Evolutionary conservation across 106 monocot species (phyloP).

Genomic region (Hemerocallis citrina): DNA sequence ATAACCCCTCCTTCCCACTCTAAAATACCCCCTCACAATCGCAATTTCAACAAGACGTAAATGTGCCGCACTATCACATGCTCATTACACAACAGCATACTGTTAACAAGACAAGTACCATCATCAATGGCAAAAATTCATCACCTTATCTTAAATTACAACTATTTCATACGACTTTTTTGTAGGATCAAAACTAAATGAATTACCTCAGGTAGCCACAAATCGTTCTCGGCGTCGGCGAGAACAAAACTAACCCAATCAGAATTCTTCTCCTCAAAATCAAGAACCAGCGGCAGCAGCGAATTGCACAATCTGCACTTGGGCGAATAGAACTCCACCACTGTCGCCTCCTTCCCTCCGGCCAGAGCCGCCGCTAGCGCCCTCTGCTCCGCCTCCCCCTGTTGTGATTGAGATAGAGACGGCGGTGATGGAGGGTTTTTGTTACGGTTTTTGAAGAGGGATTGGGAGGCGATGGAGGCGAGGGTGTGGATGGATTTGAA

Average conservation of each 20-base stretch:
- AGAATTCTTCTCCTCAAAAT: constrained; percentile 54
- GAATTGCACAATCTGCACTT: constrained; percentile 84
- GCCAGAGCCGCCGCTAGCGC: constrained; percentile 76
- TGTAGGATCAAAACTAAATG: background rate
- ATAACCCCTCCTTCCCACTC: no score
- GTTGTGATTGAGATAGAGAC: constrained; percentile 30
- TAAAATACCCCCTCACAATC: no score
- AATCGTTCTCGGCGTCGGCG: constrained; percentile 85
- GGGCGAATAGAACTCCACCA: constrained; percentile 92
- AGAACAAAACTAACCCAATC: constrained; percentile 71
- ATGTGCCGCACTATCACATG: no score
- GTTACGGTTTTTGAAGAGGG: constrained; percentile 16
- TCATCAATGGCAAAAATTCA: no score
- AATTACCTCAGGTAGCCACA: constrained; percentile 99
- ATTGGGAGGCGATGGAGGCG: constrained; percentile 35
- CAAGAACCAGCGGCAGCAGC: constrained; percentile 53
- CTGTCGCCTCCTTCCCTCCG: constrained; percentile 78
- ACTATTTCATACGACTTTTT: no score
- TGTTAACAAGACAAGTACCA: no score
- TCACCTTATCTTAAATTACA: no score
- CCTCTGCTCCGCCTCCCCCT: constrained; percentile 85
- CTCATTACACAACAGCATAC: no score
- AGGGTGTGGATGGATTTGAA: constrained; percentile 67
- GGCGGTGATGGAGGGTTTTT: background rate
- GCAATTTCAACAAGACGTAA: no score